Evolutionary conservation across 192 early-diverging fungal genomes (phyloP), one percentile per base, ranked within the genome.

Genomic region (Phlyctochytrium planicorne): DNA sequence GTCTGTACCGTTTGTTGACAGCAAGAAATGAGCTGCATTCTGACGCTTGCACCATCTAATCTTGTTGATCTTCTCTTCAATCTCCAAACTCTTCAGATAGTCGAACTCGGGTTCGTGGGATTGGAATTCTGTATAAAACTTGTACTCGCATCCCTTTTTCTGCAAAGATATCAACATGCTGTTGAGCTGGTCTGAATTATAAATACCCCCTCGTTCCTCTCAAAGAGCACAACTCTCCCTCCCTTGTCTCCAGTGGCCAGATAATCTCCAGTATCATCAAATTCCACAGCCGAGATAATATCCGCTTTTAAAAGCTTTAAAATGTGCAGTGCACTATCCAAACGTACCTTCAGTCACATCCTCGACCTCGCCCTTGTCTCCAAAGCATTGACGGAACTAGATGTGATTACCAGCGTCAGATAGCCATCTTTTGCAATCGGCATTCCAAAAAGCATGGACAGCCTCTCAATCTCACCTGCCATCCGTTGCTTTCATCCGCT

Each of bases 101-200:
- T 98, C 96, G 70, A 98, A 98, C 82, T 98, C 95, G 33, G 96
- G 94, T 82, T 98, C 96, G 78, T 98, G 96, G 69, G 96, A 98
- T 79, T 98, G 96, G 74, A 98, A 98, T 78, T 98, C 96, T 57
- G 96, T 97, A 68, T 94, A 94, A 74, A 98, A 98, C 78, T 96
- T 96, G 86, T 97, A 98, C 79, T 98, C 96, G 81, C 95, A 97
- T n/a, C 91, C 89, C 79, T 94, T 93, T 85, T 98, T 98, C 95
- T 98, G 80, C 30, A 72, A 50, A 23, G 24, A 17, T 2, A 1
- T 34, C 10, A 31, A 32, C 12, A 52, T 12, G 60, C 20, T 52
- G 34, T 10, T 31, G 40, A 30, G 10, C 63, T 47, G 56, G 32
- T n/a, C n/a, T n/a, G n/a, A 53, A 27, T 25, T 37, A 23, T 2